These are phyloP conservation scores for Rugosomyces carneus DNA, from an alignment of 1,284 basidiomycete genomes.

Conservation along the genomic window DNA sequence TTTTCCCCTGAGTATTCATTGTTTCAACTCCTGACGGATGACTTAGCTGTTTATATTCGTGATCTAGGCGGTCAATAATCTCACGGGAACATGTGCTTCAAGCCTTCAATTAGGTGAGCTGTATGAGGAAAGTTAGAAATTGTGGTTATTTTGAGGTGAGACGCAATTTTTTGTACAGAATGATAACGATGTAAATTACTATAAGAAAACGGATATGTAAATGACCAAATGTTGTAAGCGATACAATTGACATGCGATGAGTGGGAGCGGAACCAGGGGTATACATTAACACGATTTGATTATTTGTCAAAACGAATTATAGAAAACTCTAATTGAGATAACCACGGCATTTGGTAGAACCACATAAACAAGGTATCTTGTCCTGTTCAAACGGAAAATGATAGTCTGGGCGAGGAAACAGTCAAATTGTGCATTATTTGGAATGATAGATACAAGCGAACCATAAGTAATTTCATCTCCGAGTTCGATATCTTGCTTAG, in stretches of 20 bases:
- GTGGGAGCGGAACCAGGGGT: constrained; percentile 13
- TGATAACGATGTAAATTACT: neutral
- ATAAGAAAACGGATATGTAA: constrained; percentile 14
- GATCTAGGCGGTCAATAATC: no score
- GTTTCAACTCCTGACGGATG: neutral
- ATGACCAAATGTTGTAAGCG: constrained; percentile 12
- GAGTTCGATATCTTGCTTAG: constrained; percentile 88
- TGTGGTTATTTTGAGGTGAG: no score
- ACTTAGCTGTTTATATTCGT: neutral
- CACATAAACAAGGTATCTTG: constrained; percentile 88
- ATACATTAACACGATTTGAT: constrained; percentile 15
- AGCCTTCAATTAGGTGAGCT: no score
- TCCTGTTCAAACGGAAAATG: constrained; percentile 92
- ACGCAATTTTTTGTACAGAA: neutral
- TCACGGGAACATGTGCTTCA: no score
- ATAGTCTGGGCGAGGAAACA: constrained; percentile 53
- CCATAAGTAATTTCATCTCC: constrained; percentile 95
- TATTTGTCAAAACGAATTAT: constrained; percentile 14
- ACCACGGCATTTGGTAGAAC: constrained; percentile 81
- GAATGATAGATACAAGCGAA: constrained; percentile 29
- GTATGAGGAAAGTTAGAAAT: no score
- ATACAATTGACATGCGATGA: constrained; percentile 14
- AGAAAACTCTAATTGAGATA: constrained; percentile 68
- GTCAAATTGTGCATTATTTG: constrained; percentile 2
- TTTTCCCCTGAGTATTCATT: neutral